Evolutionary conservation across 2,329 filamentous ascomycete genomes (phyloP).

Genomic region (Cryoendolithus antarcticus): DNA sequence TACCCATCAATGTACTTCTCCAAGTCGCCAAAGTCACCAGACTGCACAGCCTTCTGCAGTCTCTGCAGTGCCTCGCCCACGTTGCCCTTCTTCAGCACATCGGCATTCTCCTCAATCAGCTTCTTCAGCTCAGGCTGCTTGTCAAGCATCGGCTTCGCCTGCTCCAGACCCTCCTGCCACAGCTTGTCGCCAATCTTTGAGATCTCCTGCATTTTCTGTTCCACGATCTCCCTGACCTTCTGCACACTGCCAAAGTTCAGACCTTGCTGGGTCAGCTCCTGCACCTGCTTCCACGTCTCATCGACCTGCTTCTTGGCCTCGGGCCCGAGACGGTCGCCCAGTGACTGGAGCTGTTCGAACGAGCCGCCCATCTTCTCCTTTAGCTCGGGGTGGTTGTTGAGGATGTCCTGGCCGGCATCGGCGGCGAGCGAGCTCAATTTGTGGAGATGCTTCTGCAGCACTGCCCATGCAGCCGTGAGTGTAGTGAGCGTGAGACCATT

Average conservation of each 20-base stretch:
- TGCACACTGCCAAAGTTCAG: slow-evolving; percentile 43
- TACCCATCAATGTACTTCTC: slow-evolving; percentile 47
- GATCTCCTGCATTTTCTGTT: slow-evolving; percentile 58
- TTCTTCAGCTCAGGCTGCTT: slow-evolving; percentile 65
- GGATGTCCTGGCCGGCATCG: slow-evolving; percentile 50
- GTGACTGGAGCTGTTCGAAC: slow-evolving; percentile 55
- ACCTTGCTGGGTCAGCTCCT: slow-evolving; percentile 45
- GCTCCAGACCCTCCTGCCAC: slow-evolving; percentile 57
- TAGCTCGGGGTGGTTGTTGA: slow-evolving; percentile 61
- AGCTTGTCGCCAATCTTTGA: slow-evolving; percentile 57
- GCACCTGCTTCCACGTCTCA: slow-evolving; percentile 55
- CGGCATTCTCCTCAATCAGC: slow-evolving; percentile 57
- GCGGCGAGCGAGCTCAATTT: slow-evolving; percentile 49
- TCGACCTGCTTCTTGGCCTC: slow-evolving; percentile 67
- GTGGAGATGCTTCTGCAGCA: slow-evolving; percentile 50
- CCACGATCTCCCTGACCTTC: slow-evolving; percentile 47
- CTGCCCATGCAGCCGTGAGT: slow-evolving; percentile 47
- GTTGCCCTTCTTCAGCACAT: slow-evolving; percentile 56
- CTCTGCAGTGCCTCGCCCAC: slow-evolving; percentile 50
- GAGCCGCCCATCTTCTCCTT: slow-evolving; percentile 61
- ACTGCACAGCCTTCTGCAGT: slow-evolving; percentile 48
- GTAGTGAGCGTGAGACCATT: slow-evolving; percentile 52
- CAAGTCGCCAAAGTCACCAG: slow-evolving; percentile 47
- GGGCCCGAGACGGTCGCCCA: slow-evolving; percentile 58
- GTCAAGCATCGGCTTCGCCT: slow-evolving; percentile 59